Base-by-base conservation (phyloP, 192 early-diverging fungal genomes). In the Coemansia sp. region DNA sequence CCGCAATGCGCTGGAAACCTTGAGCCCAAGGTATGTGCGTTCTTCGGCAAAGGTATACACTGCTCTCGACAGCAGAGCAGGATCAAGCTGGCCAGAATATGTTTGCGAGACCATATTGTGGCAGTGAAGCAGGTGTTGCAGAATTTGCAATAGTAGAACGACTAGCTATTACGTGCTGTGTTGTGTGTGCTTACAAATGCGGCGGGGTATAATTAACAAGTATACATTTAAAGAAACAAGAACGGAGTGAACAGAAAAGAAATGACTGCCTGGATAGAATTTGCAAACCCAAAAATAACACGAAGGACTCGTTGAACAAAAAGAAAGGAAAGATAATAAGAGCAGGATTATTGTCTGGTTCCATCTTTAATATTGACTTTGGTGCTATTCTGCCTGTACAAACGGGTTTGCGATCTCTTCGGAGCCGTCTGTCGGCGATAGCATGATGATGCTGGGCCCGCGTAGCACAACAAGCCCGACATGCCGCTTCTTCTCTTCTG, bases 381-480 rank as follows among this genome's bases (percentile, higher is more conserved):
- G 34, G 1, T 11, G 34, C 57, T 62, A 68, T 54, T 83, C 59
- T 20, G 68, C 78, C 57, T 74, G 74, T 19, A 87, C 67, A 70
- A 95, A 98, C 13, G 94, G 95, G 62, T 98, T 96, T 22, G 84
- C 90, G 55, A 98, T 98, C 67, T 92, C 88, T 59, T 94, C 87
- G 8, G 87, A 87, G 37, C 94, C 94, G 63, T 97, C 94, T 15
- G 88, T 80, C 3, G 96, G 96, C 50, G 93, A 93, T 61, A 98
- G 87, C 65, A 92, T 73, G 50, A 96, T 94, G 60, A 98, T 83
- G 27, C 91, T 85, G 1, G 95, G 91, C 8, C 94, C 93, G 67
- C 96, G 86, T 59, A 88, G 89, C 30, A 98, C 93, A 1, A 94
- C 84, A 25, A 98, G 83, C 4, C 96, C 95, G 20, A 98, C 68